These are phyloP conservation scores for Plasmodium sp. DNA, from an alignment of 169 alveolate genomes.

Conservation along the genomic window DNA sequence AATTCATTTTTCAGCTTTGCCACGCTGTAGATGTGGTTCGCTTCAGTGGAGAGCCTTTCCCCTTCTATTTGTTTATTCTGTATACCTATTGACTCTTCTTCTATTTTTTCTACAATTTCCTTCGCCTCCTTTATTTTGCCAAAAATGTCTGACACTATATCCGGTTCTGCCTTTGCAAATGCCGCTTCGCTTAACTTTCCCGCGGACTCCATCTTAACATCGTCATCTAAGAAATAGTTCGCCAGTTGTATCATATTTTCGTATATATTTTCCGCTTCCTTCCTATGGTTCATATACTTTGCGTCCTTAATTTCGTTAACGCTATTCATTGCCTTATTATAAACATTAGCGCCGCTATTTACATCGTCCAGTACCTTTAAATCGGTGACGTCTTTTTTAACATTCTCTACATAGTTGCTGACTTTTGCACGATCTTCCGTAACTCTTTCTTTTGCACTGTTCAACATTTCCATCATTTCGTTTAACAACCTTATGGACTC, in stretches of 20 bases:
- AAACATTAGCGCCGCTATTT: background rate
- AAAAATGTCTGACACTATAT: background rate
- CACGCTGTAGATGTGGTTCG: background rate
- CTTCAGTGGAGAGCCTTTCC: background rate
- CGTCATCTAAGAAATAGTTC: conserved; percentile 1
- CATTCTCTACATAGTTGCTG: background rate
- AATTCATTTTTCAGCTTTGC: background rate
- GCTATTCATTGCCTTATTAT: background rate
- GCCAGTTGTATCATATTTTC: conserved; percentile 3
- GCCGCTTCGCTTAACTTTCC: background rate
- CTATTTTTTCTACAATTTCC: background rate
- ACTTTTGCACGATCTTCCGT: background rate
- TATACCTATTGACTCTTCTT: background rate
- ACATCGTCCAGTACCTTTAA: background rate
- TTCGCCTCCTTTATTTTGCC: background rate
- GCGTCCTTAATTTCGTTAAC: background rate
- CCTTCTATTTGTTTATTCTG: background rate
- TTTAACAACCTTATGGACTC: background rate
- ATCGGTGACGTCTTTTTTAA: background rate
- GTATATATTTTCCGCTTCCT: conserved; percentile 7
- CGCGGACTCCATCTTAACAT: background rate
- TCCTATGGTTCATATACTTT: background rate
- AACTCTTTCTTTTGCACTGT: background rate
- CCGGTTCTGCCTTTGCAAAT: background rate
- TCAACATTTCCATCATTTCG: background rate